Evolutionary conservation across 2,329 filamentous ascomycete genomes (phyloP), one percentile per base, ranked within the genome.

Genomic region (Colletotrichum higginsianum): DNA sequence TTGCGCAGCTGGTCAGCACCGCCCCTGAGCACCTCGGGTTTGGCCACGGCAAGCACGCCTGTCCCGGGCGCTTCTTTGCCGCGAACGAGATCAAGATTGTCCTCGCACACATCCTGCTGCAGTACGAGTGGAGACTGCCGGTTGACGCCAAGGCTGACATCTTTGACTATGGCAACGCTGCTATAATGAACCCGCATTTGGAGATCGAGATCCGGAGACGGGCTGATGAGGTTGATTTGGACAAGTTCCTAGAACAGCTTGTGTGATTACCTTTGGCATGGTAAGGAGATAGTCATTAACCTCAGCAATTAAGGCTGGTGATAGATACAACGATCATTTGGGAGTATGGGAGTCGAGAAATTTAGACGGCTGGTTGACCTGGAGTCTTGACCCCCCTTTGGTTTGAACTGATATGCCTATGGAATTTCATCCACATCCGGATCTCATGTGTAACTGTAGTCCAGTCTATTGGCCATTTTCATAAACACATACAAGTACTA

Each of bases 1-100:
- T 73, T 5, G 75, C 83, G 73, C 84, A 85, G 76, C 84, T 85
- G 62, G 83, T 82, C 16, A 80, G 79, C 73, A 81, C 82, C 46
- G 74, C 77, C 26, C 77, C 82, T 56, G 75, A 78, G n/a, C 80
- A 77, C 65, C 75, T 82, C 44, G 75, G 72, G 23, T 84, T 83
- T 61, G 82, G 82, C 4, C 76, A 82, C 60, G 81, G 30, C 30
- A 35, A 35, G 30, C 30, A 35, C 30, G 30, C 30, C 8, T 35
- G 30, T 8, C 30, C 30, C 2, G 82, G 82, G 0, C 73, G 82
- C 4, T 83, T 82, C 73, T 82, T 82, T 71, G 81, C 81, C 0
- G 76, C 75, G 12, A 79, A 80, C 65, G 78, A 82, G 74, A 77
- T 83, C 30, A 82, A 84, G 76, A 80, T 4, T 12, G 67, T 56